Percentiles rank a stretch among this genome's conserved stretches.
These are phyloP conservation scores for Volvox carteri DNA, from an alignment of 163 green algal species.

Conservation along the genomic window DNA sequence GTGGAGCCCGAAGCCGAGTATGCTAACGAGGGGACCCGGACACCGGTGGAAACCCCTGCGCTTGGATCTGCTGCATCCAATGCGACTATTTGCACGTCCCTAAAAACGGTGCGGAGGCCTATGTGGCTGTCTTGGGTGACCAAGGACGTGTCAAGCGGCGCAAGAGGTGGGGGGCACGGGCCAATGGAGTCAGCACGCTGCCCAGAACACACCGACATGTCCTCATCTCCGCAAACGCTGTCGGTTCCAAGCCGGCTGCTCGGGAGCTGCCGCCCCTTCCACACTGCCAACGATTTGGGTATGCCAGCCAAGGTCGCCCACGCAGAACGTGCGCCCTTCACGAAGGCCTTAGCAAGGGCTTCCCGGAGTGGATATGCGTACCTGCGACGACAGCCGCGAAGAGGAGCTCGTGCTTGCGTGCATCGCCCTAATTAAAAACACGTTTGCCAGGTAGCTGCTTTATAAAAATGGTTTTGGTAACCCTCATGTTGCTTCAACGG, in stretches of 20 bases:
- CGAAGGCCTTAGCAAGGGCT: neutral
- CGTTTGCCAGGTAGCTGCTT: too few relatives aligned
- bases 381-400: too few relatives aligned
- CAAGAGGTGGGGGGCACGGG: too few relatives aligned
- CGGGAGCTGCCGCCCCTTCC: neutral
- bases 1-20: neutral
- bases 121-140: neutral
- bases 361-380: neutral
- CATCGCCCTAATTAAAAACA: too few relatives aligned
- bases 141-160: too few relatives aligned
- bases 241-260: too few relatives aligned
- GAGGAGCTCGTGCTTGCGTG: too few relatives aligned
- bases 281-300: neutral
- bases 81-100: slow-evolving; percentile 1
- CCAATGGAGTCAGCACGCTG: too few relatives aligned
- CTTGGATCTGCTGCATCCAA: neutral
- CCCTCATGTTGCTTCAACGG: too few relatives aligned
- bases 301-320: neutral
- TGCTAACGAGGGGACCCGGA: neutral
- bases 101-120: neutral
- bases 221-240: too few relatives aligned
- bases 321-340: neutral
- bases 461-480: too few relatives aligned
- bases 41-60: neutral
- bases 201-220: too few relatives aligned